Base-by-base conservation (phyloP, 768 basidiomycete genomes). In the Tephrocybe sp. region DNA sequence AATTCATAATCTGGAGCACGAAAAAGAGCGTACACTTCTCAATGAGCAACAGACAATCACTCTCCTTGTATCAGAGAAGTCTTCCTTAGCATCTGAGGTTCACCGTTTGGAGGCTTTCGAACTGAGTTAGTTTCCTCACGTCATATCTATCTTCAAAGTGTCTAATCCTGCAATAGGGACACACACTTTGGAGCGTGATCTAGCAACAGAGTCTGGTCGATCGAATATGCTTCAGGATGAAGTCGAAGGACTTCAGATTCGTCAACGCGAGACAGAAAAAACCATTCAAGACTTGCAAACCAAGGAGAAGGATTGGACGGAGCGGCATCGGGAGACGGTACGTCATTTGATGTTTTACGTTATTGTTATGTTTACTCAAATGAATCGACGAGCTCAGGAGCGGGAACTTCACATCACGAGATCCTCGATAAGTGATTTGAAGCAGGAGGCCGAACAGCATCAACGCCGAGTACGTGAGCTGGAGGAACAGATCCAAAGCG, bases 401-500 rank as follows among this genome's bases (percentile, higher is more conserved):
- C 84, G 88, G 15, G 84, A 92, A 60, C 69, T 91, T 9, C 86
- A 89, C 52, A 69, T 82, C 32, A 71, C 77, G n/a, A 80, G 76
- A 52, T 77, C 75, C 0, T 73, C 79, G 3, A 62, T 79, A 6
- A 68, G 72, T 36, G 83, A 85, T 30, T 64, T 80, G 26, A 79
- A 75, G 41, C 68, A 74, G 31, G 75, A 82, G 51, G 74, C 78
- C 4, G 78, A 79, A 41, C 76, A 78, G 39, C 74, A 76, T 53
- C 75, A 78, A 51, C 76, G 82, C 37, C 74, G 79, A 47, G 74
- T 85, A 21, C 83, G 81, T 22, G 88, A 92, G 56, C 67, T 93
- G 26, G 83, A 89, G 59, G 90, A 92, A 53, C 87, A 89, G 55
- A 84, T 93, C 18, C 83, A 92, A 64, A 84, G 80, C 52, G 90